Conservation (phyloP, 2,329 filamentous ascomycete genomes). For the Colletotrichum lini region DNA sequence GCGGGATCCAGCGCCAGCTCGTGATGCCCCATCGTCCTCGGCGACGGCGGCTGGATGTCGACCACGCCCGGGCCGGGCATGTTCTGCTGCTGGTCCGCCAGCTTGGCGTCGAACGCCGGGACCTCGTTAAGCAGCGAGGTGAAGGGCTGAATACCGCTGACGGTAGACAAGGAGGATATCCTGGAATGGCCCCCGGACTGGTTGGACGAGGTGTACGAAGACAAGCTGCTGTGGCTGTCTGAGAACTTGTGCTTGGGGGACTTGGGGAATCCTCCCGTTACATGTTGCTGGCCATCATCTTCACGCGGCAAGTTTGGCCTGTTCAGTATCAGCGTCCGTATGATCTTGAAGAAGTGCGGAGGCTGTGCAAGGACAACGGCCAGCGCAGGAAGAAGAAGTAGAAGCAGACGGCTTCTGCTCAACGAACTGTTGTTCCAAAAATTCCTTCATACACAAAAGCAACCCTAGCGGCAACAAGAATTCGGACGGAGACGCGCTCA, state of each 20-base stretch:
- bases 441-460: neutral
- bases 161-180: constrained; percentile 68
- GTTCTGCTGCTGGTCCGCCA: constrained; percentile 45
- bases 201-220: constrained; percentile 63
- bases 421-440: neutral
- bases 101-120: constrained; percentile 54
- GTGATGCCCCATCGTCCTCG: constrained; percentile 41
- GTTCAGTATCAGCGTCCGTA: constrained; percentile 42
- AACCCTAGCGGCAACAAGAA: neutral
- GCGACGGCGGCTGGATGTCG: constrained; percentile 45
- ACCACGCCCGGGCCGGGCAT: constrained; percentile 41
- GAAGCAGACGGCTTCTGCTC: neutral
- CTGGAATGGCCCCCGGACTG: constrained; percentile 65
- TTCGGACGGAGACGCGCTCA: neutral
- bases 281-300: constrained; percentile 38
- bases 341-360: neutral
- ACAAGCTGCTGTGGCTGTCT: constrained; percentile 67
- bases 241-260: constrained; percentile 60
- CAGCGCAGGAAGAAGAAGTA: neutral
- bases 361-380: neutral
- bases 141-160: constrained; percentile 57
- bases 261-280: constrained; percentile 42
- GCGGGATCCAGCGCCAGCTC: constrained; percentile 33
- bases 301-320: constrained; percentile 43
- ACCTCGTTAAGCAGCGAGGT: constrained; percentile 55